Base-by-base conservation (phyloP, 139 green algal species). In the Chlamydomonas incerta region DNA sequence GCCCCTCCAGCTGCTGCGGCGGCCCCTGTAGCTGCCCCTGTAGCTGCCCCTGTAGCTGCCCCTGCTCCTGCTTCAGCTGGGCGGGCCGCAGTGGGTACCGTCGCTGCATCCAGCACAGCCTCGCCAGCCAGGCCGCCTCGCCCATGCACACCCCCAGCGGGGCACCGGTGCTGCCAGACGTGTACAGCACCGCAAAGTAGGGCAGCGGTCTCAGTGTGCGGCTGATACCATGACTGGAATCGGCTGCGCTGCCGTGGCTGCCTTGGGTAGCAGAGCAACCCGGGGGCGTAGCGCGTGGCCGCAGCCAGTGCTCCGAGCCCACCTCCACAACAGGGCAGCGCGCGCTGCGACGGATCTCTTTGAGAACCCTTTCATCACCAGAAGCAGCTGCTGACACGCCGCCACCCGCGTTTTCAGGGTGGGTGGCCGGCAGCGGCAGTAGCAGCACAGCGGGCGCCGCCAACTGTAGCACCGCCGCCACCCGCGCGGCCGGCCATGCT, bases 181-280 rank as follows among this genome's bases (percentile, higher is more conserved):
- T 97, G 92, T 85, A 93, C 69, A 97, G 80, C 58, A 97, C 84
- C 62, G 92, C 95, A 67, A 88, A 93, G 71, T 79, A 89, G 20
- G 87, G 86, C 47, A 88, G 5, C 41, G 41, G 41, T 50, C 6
- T 50, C 41, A 8, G 41, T 8, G 8, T n/a, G n/a, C n/a, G n/a
- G n/a, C n/a, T n/a, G n/a, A n/a, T n/a, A n/a, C n/a, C 41, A 50
- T 13, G 41, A 8, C 41, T 5, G 41, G 41, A 50, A 13, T 5
- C 28, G 18, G 11, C 4, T 52, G 11, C 28, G 83, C 6, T 50
- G 68, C 33, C 55, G 68, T 29, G 33, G 68, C 33, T 52, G 68
- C 34, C 18, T 3, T 63, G 28, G 15, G 31, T 24, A 41, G n/a
- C n/a, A n/a, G n/a, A n/a, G n/a, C n/a, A n/a, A n/a, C n/a, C n/a